Base-by-base conservation (phyloP, 2,329 filamentous ascomycete genomes). In the Arthrobotrys megalospora region DNA sequence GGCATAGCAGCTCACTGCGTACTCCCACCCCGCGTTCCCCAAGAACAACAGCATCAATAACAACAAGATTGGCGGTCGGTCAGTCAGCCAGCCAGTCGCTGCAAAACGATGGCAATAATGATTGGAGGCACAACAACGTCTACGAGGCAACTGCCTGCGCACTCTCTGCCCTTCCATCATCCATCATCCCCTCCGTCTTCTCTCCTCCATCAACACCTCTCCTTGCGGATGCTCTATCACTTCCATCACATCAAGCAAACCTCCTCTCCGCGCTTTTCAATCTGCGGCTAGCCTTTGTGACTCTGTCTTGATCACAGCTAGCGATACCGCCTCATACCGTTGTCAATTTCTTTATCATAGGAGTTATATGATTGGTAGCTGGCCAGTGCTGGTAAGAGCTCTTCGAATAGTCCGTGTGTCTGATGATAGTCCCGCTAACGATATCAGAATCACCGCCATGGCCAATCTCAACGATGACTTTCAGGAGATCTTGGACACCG, bases 181-280 rank as follows among this genome's bases (percentile, higher is more conserved):
- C 10, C 21, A 21, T 45, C 36, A 21, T 48, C 28, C 38, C 32
- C 55, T 38, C 47, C 19, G 10, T 36, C 19, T 1, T 7, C 36
- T 60, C 24, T 36, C 24, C 38, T 36, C 55, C 60, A 36, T n/a
- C 60, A 36, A 36, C 19, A 60, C 55, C 2, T 24, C 28, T 48
- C 43, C n/a, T 65, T 65, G 68, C 32, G 47, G 50, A n/a, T 53
- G 58, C 47, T 21, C 60, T 66, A 50, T 73, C 60, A 48, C 48
- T 48, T 60, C 28, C 50, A 73, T 73, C 60, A 7, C 21, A 48
- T 66, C 21, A 16, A 53, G 11, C 47, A 36, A 52, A 28, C 32
- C 7, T 38, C 6, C n/a, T 21, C 52, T 19, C 11, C 1, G 24
- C 28, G 24, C 24, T 16, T 21, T 6, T 7, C 32, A 58, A 58